Evolutionary conservation across 2,329 filamentous ascomycete species (phyloP), one percentile per base, ranked within the genome.

Genomic region (Mycocentrospora acerina): DNA sequence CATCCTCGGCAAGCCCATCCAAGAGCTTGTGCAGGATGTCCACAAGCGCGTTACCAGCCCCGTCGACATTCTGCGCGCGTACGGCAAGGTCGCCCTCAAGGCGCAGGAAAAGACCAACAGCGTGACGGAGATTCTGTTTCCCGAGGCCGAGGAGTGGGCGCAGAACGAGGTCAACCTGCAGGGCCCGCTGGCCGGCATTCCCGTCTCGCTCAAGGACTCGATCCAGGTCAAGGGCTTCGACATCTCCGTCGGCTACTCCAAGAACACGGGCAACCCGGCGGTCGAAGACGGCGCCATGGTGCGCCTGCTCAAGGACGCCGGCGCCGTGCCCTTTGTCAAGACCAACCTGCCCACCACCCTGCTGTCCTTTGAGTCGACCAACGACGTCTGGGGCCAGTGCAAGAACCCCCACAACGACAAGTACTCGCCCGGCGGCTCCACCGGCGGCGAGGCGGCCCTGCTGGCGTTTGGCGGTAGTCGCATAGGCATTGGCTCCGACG

Each of bases 261-360:
- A 75, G 35, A 81, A 88, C 50, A 80, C 83, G 0, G 81, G 81
- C 33, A 87, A 90, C 56, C 83, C 83, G 11, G 72, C 76, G 25
- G 39, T 64, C 0, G 67, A 78, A 18, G 90, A 96, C 69, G 89
- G 90, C 0, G 73, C 81, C 2, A 80, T 89, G 57, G 83, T 88
- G 15, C 79, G 78, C 39, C 68, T 97, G 28, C 74, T 96, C 35
- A 95, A 95, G 60, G 86, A 93, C 61, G 88, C 89, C 2, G 87
- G 90, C 15, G 90, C 90, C 0, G 78, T 96, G 2, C 90, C 90
- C 0, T 95, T 95, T 62, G 88, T 90, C 48, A 97, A 96, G 74
- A 96, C 90, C 1, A 93, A 93, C 46, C 66, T 94, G 2, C 91
- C 90, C 4, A 86, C 91, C 40, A 95, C 90, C 0, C 77, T 95